phyloP scores from a whole-genome alignment of 306 rosid species.

The Coriaria nepalensis region DNA sequence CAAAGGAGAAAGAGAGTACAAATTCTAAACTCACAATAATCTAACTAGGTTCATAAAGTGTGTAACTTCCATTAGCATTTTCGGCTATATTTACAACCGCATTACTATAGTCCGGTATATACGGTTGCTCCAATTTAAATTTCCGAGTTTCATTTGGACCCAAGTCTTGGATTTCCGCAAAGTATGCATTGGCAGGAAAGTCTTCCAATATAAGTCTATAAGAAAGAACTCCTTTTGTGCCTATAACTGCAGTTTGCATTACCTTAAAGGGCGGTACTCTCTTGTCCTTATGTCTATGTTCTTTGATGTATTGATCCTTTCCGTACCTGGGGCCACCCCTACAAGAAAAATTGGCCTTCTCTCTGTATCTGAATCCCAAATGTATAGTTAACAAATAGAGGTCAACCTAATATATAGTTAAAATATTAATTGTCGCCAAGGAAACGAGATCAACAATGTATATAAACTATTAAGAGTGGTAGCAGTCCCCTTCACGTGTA shows the following conservation, averaged over 20 bases:
- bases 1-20: constrained; percentile 73
- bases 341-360: constrained; percentile 83
- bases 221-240: constrained; percentile 48
- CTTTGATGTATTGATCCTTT: constrained; percentile 57
- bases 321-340: constrained; percentile 84
- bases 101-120: constrained; percentile 47
- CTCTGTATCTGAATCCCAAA: constrained; percentile 86
- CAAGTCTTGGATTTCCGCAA: constrained; percentile 74
- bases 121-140: constrained; percentile 62
- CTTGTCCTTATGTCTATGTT: constrained; percentile 40
- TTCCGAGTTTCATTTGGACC: constrained; percentile 59
- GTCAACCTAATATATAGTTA: not conserved
- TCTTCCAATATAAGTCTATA: constrained; percentile 75
- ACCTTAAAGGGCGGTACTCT: constrained; percentile 79
- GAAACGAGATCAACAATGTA: no score
- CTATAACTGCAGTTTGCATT: constrained; percentile 84
- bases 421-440: not conserved
- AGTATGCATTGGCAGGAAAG: constrained; percentile 73
- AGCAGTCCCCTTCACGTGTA: no score
- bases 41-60: constrained; percentile 92
- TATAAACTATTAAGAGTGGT: no score
- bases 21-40: constrained; percentile 77
- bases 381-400: constrained; percentile 4
- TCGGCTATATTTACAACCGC: constrained; percentile 91
- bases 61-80: constrained; percentile 87